A percentile compares a stretch with the other conserved stretches of the same genome.
These are phyloP conservation scores for Trifolium pratense DNA, from an alignment of 306 rosid genomes.

Conservation along the genomic window DNA sequence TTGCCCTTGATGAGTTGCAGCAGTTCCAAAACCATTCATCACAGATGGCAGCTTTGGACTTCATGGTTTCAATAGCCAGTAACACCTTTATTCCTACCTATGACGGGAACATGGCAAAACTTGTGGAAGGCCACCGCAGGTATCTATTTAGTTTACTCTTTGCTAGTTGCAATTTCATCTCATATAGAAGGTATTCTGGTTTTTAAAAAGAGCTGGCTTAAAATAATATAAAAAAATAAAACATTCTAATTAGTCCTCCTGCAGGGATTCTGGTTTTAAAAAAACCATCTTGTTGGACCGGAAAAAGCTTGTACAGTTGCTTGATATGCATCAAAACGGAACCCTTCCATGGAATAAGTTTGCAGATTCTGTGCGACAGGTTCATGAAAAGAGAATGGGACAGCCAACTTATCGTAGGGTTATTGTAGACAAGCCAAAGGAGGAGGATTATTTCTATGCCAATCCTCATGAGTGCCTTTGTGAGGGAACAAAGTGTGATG, in stretches of 20 bases:
- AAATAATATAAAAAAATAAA: neutral
- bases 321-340: conserved; percentile 81
- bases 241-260: conserved; percentile 38
- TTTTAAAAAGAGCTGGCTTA: neutral
- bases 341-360: conserved; percentile 73
- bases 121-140: conserved; percentile 99
- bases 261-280: conserved; percentile 88
- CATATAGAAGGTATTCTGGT: conserved; percentile 10
- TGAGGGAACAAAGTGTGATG: conserved; percentile 62
- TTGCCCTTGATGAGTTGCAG: conserved; percentile 69
- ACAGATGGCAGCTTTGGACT: conserved; percentile 98
- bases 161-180: conserved; percentile 24
- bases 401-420: conserved; percentile 72
- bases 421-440: conserved; percentile 81
- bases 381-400: conserved; percentile 78
- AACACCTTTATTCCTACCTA: conserved; percentile 88
- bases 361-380: conserved; percentile 52
- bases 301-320: conserved; percentile 70
- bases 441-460: conserved; percentile 95
- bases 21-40: conserved; percentile 95
- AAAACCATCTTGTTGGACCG: conserved; percentile 72
- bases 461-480: conserved; percentile 94
- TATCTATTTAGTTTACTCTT: conserved; percentile 34
- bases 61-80: conserved; percentile 90
- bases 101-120: conserved; percentile 98